Evolutionary conservation across 2,329 filamentous ascomycete genomes (phyloP).

Genomic region (Alternaria novae-zelandiae): DNA sequence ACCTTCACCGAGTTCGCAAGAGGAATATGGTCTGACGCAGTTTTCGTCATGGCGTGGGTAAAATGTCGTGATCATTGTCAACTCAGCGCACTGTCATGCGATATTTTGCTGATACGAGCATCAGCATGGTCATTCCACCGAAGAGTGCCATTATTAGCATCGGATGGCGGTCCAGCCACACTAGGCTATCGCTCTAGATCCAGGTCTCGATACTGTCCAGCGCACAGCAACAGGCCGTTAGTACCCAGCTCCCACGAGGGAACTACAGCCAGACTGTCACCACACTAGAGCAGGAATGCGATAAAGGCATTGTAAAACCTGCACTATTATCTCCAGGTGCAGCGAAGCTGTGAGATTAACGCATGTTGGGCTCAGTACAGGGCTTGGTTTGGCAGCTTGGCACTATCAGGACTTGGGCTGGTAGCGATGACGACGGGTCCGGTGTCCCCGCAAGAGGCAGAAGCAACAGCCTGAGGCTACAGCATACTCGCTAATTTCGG

Average conservation of each 20-base stretch:
- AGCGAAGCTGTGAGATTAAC: neutral
- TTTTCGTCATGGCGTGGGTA: neutral
- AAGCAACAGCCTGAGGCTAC: neutral
- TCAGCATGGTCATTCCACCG: neutral
- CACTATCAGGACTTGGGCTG: neutral
- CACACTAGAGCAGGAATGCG: neutral
- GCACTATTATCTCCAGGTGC: neutral
- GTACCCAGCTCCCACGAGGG: neutral
- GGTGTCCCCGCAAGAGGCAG: neutral
- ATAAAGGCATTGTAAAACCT: neutral
- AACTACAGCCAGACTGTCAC: neutral
- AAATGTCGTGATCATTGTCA: neutral
- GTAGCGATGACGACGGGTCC: neutral
- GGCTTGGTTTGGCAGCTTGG: neutral
- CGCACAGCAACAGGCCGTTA: neutral
- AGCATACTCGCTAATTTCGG: neutral
- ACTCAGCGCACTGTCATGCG: neutral
- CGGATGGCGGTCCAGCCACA: neutral
- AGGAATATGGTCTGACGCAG: neutral
- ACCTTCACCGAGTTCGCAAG: neutral
- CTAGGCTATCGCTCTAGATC: neutral
- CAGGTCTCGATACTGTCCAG: neutral
- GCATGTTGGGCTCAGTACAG: neutral
- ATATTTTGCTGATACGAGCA: neutral
- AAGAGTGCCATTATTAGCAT: neutral